Base-by-base conservation (phyloP, 495 filamentous ascomycete species). In the Polyplosphaeria fusca region DNA sequence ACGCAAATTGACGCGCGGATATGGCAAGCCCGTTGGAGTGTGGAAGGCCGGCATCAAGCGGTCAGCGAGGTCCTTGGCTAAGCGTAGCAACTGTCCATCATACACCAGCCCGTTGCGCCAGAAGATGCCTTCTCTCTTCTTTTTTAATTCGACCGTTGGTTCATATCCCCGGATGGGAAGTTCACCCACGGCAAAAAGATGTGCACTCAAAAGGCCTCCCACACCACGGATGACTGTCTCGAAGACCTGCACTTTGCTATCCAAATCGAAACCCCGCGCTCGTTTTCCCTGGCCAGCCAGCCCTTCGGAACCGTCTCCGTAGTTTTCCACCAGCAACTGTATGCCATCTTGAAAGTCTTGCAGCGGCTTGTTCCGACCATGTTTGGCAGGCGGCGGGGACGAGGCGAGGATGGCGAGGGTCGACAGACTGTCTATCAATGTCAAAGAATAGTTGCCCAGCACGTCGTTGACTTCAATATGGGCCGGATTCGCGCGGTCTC, bases 241-340 rank as follows among this genome's bases (percentile, higher is more conserved):
- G 67, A 98, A 98, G 28, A 98, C 89, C 72, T 98, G 89, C 7
- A 98, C 93, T 71, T 96, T 96, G 70, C 90, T 94, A 71, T 98
- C 92, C 37, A 96, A 76, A 73, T 98, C 91, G 60, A 97, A 98
- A 2, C 90, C 93, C 28, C 86, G 79, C n/a, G 79, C 82, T 56
- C 88, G 77, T 59, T 80, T 77, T 7, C 91, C 91, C 64, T 81
- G 76, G 32, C 87, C 89, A 20, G 77, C 77, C 40, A 82, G 80
- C 7, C 88, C 85, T 22, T 79, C 71, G 5, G 79, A 82, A 2
- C 88, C 91, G 71, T 95, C 90, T 16, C 93, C 93, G 69, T 96
- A 97, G 52, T 92, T 78, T 62, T 83, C 76, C 12, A 96, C 89
- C 67, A 98, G 76, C 47, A 83, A 79, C 53, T 77, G 78, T 16